These are phyloP conservation scores for Cyclostephanos invisitatus DNA, from an alignment of 108 stramenopile species.

Conservation along the genomic window DNA sequence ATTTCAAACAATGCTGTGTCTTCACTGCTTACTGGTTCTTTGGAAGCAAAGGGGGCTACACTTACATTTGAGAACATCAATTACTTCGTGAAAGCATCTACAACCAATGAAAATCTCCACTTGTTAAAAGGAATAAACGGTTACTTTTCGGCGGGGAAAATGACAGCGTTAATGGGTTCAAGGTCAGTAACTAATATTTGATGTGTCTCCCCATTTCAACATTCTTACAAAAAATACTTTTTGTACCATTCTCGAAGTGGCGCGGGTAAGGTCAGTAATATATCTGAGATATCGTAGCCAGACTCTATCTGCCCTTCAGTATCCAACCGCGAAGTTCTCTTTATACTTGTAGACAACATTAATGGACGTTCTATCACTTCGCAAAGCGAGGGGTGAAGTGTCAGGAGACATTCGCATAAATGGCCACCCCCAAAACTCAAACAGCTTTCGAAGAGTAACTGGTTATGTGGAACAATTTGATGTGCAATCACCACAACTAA, in stretches of 20 bases:
- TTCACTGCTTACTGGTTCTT: not conserved
- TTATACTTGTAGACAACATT: slow-evolving; percentile 50
- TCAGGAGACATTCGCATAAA: slow-evolving; percentile 82
- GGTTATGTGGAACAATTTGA: slow-evolving; percentile 95
- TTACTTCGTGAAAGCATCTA: slow-evolving; percentile 62
- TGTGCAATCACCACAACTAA: slow-evolving; percentile 72
- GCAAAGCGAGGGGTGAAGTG: slow-evolving; percentile 80
- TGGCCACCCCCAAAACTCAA: slow-evolving; percentile 72
- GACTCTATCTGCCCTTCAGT: not conserved
- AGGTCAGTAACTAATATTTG: not conserved
- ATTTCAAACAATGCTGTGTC: slow-evolving; percentile 25
- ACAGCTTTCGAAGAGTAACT: slow-evolving; percentile 62
- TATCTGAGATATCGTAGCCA: not conserved
- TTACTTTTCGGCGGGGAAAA: slow-evolving; percentile 63
- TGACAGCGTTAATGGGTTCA: slow-evolving; percentile 68
- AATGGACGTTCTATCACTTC: slow-evolving; percentile 81
- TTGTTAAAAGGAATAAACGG: slow-evolving; percentile 65
- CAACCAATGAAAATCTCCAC: slow-evolving; percentile 61
- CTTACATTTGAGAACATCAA: slow-evolving; percentile 65
- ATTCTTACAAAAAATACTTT: not conserved
- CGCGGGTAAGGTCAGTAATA: slow-evolving; percentile 7
- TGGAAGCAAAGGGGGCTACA: slow-evolving; percentile 42
- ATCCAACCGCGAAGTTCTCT: not conserved
- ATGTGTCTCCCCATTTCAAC: not conserved
- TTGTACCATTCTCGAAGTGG: not conserved